phyloP scores from a whole-genome alignment of 306 rosid species.

The Vicia villosa region DNA sequence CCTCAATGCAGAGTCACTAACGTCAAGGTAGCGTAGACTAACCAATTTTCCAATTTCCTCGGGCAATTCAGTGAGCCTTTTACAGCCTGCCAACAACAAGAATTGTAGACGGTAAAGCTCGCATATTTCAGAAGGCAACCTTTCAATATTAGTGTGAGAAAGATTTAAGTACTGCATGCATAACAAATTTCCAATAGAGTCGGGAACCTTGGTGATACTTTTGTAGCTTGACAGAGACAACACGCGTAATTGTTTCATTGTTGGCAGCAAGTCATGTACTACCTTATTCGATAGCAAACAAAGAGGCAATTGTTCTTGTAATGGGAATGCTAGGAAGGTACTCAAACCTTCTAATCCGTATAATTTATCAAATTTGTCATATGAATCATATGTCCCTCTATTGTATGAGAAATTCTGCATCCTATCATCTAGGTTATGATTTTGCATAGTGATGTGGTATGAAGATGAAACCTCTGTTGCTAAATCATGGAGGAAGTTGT shows the following conservation, averaged over 20 bases:
- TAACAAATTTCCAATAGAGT: too few species aligned
- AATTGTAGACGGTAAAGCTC: too few species aligned
- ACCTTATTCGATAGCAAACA: background rate
- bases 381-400: background rate
- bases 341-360: background rate
- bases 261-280: background rate
- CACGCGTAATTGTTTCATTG: too few species aligned
- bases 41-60: too few species aligned
- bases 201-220: too few species aligned
- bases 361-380: background rate
- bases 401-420: background rate
- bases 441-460: background rate
- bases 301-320: background rate
- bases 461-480: background rate
- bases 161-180: too few species aligned
- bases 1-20: background rate
- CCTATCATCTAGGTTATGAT: background rate
- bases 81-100: too few species aligned
- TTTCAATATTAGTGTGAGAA: too few species aligned
- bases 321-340: slow-evolving; percentile 2
- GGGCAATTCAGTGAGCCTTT: too few species aligned
- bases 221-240: too few species aligned
- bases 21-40: too few species aligned
- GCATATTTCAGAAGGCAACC: too few species aligned
- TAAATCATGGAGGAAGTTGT: background rate